Percentiles rank a stretch among this genome's conserved stretches.
Evolutionary conservation across 805 yeast genomes (phyloP).

Genomic region (Kodamaea laetipori): DNA sequence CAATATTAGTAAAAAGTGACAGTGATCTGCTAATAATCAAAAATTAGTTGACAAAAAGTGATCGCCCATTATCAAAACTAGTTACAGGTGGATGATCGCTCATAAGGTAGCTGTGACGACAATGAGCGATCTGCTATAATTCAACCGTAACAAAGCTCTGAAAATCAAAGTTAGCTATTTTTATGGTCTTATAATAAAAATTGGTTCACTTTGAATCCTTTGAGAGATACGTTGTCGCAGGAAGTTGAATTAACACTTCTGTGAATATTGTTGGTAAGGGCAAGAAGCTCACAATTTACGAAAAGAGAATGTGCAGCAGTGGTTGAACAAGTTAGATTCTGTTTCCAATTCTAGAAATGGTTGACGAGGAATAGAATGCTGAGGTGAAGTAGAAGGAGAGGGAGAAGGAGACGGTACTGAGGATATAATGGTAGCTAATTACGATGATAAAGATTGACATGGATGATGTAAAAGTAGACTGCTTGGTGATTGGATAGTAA

Average conservation of each 20-base stretch:
- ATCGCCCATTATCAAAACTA: no score
- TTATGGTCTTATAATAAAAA: no score
- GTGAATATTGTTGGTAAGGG: slow-evolving; percentile 91
- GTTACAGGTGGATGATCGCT: no score
- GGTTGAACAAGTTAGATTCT: slow-evolving; percentile 76
- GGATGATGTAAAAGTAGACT: background rate
- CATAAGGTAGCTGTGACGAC: no score
- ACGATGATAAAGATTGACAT: slow-evolving; percentile 3
- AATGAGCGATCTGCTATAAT: no score
- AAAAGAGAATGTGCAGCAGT: slow-evolving; percentile 85
- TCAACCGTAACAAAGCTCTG: no score
- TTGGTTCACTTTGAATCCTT: slow-evolving; percentile 80
- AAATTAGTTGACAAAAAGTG: no score
- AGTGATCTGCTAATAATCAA: no score
- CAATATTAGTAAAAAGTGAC: no score
- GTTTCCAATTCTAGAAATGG: slow-evolving; percentile 58
- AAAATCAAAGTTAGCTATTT: no score
- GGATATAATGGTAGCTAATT: slow-evolving; percentile 16
- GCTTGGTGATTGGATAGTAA: no score
- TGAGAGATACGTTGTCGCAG: slow-evolving; percentile 91
- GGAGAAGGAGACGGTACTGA: slow-evolving; percentile 17
- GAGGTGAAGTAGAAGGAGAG: slow-evolving; percentile 18
- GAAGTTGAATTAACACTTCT: slow-evolving; percentile 94
- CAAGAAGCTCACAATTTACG: slow-evolving; percentile 71
- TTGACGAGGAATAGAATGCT: slow-evolving; percentile 34